Percentiles rank a stretch among this genome's conserved stretches.
phyloP scores from a whole-genome alignment of 805 yeast species.

The Starmerella floris region DNA sequence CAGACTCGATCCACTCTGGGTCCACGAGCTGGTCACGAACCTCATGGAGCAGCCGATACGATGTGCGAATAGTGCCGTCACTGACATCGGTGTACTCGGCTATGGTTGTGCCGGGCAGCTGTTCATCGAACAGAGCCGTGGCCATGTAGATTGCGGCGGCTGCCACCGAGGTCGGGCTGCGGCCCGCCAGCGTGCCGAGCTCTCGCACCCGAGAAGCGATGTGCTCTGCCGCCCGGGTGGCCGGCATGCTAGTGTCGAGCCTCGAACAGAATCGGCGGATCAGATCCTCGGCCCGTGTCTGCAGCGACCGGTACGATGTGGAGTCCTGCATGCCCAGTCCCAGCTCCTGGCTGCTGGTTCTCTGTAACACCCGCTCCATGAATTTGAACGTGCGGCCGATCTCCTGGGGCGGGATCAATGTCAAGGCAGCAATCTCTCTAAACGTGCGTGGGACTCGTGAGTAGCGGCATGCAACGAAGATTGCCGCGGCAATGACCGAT shows the following conservation, averaged over 20 bases:
- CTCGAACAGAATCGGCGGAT: slow-evolving; percentile 94
- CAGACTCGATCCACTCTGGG: slow-evolving; percentile 59
- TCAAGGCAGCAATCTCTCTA: slow-evolving; percentile 89
- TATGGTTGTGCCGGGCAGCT: slow-evolving; percentile 61
- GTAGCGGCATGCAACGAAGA: slow-evolving; percentile 84
- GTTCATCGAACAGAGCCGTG: slow-evolving; percentile 70
- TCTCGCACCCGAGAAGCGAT: slow-evolving; percentile 84
- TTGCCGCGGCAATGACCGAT: slow-evolving; percentile 92
- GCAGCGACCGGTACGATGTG: slow-evolving; percentile 47
- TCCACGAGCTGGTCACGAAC: slow-evolving; percentile 62
- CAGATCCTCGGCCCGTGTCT: slow-evolving; percentile 84
- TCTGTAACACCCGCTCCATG: slow-evolving; percentile 51
- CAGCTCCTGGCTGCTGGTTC: slow-evolving; percentile 26
- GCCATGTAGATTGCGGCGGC: slow-evolving; percentile 96
- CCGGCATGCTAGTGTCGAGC: slow-evolving; percentile 69
- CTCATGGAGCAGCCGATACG: slow-evolving; percentile 69
- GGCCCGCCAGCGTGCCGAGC: slow-evolving; percentile 86
- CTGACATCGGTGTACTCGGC: slow-evolving; percentile 91
- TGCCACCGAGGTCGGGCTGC: slow-evolving; percentile 94
- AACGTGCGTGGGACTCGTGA: slow-evolving; percentile 90
- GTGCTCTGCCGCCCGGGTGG: slow-evolving; percentile 83
- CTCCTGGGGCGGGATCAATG: slow-evolving; percentile 86
- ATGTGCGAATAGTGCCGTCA: slow-evolving; percentile 92
- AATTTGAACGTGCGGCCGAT: slow-evolving; percentile 82
- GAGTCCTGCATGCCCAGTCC: slow-evolving; percentile 22